Evolutionary conservation across 257 asterid species (phyloP).

Genomic region (Solanum virginianum): DNA sequence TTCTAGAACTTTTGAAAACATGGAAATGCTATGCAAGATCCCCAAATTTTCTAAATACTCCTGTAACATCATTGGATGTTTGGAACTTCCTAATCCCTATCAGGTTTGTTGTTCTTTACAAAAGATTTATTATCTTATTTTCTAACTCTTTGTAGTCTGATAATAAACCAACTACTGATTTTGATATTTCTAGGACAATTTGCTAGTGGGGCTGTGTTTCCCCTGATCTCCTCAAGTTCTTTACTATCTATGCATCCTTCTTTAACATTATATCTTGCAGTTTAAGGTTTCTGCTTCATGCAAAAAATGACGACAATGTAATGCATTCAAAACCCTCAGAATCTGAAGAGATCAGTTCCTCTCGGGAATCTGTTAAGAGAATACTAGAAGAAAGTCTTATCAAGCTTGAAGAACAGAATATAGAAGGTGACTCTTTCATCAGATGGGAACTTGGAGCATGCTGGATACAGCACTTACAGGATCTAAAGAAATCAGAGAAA

Average conservation of each 20-base stretch:
- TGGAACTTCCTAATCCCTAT: background rate
- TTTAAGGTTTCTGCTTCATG: constrained; percentile 80
- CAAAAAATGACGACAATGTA: constrained; percentile 34
- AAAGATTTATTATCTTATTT: background rate
- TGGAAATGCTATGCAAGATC: background rate
- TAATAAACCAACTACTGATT: background rate
- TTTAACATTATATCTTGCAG: constrained; percentile 34
- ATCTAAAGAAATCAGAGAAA: constrained; percentile 80
- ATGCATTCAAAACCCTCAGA: constrained; percentile 28
- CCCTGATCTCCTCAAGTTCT: background rate
- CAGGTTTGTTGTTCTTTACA: background rate
- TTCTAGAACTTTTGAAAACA: background rate
- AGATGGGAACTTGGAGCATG: constrained; percentile 99
- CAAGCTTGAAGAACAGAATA: constrained; percentile 69
- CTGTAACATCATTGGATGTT: background rate
- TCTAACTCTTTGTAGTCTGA: background rate
- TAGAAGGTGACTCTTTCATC: constrained; percentile 41
- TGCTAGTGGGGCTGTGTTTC: background rate
- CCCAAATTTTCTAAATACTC: background rate
- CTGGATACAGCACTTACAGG: constrained; percentile 95
- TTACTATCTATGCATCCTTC: background rate
- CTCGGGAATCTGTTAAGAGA: constrained; percentile 53
- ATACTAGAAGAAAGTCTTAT: constrained; percentile 72
- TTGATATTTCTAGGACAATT: background rate
- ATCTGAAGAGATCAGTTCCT: constrained; percentile 42